phyloP scores from a whole-genome alignment of 176 grass and related monocot genomes.

The Triticum dicoccoides region DNA sequence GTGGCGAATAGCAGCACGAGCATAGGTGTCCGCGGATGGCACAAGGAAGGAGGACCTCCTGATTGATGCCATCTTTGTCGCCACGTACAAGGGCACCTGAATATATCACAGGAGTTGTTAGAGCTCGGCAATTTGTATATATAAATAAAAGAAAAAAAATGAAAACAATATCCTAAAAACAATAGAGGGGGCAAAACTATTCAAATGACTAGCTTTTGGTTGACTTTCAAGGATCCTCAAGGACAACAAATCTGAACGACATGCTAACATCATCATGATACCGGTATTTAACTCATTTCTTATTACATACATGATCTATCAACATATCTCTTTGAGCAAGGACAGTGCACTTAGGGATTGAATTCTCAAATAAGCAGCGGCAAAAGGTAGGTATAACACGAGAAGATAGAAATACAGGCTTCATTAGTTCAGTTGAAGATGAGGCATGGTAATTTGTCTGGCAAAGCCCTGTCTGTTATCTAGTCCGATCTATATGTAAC shows the following conservation, averaged over 20 bases:
- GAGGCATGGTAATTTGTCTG: neutral
- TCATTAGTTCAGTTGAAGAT: neutral
- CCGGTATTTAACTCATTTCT: neutral
- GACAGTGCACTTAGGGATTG: neutral
- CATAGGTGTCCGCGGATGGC: conserved; percentile 78
- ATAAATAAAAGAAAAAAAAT: neutral
- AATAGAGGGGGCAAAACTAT: neutral
- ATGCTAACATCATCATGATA: neutral
- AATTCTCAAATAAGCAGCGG: neutral
- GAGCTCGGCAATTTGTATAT: neutral
- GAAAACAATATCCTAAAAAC: neutral
- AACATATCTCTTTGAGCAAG: neutral
- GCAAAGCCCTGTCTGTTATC: neutral
- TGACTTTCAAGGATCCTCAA: neutral
- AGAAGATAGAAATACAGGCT: neutral
- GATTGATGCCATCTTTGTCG: conserved; percentile 91
- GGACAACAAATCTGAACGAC: neutral
- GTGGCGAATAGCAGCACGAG: conserved; percentile 57
- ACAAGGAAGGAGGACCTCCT: conserved; percentile 72
- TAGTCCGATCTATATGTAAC: neutral
- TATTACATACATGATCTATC: neutral
- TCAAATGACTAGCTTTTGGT: neutral
- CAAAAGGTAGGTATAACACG: neutral
- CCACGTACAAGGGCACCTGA: conserved; percentile 84
- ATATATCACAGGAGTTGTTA: neutral